Evolutionary conservation across 2,329 filamentous ascomycete species (phyloP).

Genomic region (Didymella arachidicola): DNA sequence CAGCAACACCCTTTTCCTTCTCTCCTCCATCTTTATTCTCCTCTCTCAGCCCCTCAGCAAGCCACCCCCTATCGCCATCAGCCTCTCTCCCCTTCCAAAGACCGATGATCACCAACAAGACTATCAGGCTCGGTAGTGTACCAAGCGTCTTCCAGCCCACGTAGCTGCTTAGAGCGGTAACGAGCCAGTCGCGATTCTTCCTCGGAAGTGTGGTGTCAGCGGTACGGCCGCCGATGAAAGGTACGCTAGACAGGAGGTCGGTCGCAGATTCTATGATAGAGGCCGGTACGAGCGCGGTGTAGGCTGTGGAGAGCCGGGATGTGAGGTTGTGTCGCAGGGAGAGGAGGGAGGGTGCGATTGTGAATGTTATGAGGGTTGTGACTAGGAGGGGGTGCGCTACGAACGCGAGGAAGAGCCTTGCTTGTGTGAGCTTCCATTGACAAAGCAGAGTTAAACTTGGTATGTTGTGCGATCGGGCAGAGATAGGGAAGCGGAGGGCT

Average conservation of each 20-base stretch:
- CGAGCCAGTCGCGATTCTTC: neutral
- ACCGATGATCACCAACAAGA: neutral
- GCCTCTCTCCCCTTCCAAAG: neutral
- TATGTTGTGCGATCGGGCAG: too few relatives aligned
- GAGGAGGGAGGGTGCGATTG: conserved; percentile 12
- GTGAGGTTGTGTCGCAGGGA: neutral
- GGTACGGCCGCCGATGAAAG: neutral
- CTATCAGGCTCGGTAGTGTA: conserved; percentile 1
- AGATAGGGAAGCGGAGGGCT: neutral
- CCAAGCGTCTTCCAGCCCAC: conserved; percentile 11
- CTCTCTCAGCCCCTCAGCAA: neutral
- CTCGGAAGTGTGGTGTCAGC: neutral
- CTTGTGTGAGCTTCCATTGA: neutral
- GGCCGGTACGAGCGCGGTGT: neutral
- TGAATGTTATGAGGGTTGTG: conserved; percentile 10
- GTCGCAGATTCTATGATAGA: neutral
- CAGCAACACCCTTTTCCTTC: neutral
- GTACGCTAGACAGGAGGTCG: neutral
- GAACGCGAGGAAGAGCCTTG: conserved; percentile 6
- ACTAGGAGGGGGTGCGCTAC: conserved; percentile 8
- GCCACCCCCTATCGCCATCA: neutral
- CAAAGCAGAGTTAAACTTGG: too few relatives aligned
- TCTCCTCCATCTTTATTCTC: neutral
- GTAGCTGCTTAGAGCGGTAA: neutral
- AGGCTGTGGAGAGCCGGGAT: neutral